A percentile compares a stretch with the other conserved stretches of the same genome.
Conservation (phyloP, 352 stramenopile genomes). For the Pythium dissotocum region DNA sequence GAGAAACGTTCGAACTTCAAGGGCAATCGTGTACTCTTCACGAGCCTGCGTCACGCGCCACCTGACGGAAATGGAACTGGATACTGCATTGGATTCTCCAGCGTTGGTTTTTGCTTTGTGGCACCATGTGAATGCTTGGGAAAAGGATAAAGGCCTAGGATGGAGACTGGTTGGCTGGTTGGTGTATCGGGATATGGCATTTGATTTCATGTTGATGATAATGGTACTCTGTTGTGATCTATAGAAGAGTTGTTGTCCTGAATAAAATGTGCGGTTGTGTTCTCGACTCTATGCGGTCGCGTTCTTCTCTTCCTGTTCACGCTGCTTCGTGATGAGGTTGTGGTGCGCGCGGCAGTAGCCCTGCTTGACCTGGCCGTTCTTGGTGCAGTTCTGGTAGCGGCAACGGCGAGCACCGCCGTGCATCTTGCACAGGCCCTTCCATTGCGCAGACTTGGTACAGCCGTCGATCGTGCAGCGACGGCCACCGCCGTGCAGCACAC, state of each 20-base stretch:
- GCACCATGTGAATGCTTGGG: no score
- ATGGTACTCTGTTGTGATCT: slow-evolving; percentile 1
- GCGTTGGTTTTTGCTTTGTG: no score
- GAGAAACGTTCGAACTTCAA: not conserved
- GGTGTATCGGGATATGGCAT: no score
- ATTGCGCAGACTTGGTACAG: slow-evolving; percentile 84
- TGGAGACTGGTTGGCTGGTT: no score
- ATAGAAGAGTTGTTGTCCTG: not conserved
- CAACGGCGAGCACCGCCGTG: slow-evolving; percentile 82
- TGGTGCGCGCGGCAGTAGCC: slow-evolving; percentile 83
- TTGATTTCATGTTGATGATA: not conserved
- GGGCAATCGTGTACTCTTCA: not conserved
- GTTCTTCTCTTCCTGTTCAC: slow-evolving; percentile 18
- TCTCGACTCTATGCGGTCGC: not conserved
- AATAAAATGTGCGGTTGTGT: not conserved
- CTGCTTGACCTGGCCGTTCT: slow-evolving; percentile 81
- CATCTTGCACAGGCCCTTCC: slow-evolving; percentile 81
- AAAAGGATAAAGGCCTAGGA: no score
- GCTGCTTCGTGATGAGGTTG: slow-evolving; percentile 32
- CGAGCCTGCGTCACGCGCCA: not conserved
- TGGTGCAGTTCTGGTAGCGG: slow-evolving; percentile 72
- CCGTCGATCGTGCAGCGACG: slow-evolving; percentile 71
- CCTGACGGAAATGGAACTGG: not conserved
- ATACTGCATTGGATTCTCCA: not conserved
- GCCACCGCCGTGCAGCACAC: slow-evolving; percentile 81